Base-by-base conservation (phyloP, 164 flowering plant species). In the Buxus sempervirens region DNA sequence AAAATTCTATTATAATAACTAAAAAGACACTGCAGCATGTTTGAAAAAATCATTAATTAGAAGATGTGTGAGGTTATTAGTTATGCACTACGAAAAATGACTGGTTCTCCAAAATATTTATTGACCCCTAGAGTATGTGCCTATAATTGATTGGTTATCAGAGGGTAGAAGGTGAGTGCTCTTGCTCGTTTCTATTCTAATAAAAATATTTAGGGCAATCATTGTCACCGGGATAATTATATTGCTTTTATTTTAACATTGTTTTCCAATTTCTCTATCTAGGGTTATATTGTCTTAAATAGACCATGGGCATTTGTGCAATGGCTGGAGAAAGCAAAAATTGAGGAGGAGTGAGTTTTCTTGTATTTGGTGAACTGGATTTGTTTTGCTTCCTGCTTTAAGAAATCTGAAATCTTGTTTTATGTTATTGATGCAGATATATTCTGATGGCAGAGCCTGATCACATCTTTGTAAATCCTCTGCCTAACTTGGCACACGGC, bases 261-360 rank as follows among this genome's bases (percentile, higher is more conserved):
- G 66, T 62, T n/a, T 70, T 54, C 64, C 71, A 45, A 58, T 58
- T 72, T 63, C 32, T 67, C 24, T 75, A 24, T 79, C 48, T 84
- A 96, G 99, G 99, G 99, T 41, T 96, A 96, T 65, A 76, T 96
- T 73, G 99, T 96, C 68, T 75, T 96, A 58, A 96, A 93, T 70
- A 88, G 99, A 75, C 99, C 99, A 57, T 96, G 98, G 98, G 99
- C 99, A 0, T 96, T 96, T 78, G 97, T 96, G 60, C 99, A 96
- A 65, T 96, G 99, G 99, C 83, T 96, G 72, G 88, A 90, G 67
- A 86, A 85, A 63, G 93, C 96, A 15, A 82, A 66, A 24, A 93
- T 96, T 65, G 83, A 88, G 71, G 99, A 96, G 82, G 97, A 96
- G 99, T 96, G 75, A 85, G 97, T 73, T 72, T 70, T 49, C 54